phyloP scores from a whole-genome alignment of 495 filamentous ascomycete genomes.

The Tuber calosporum region DNA sequence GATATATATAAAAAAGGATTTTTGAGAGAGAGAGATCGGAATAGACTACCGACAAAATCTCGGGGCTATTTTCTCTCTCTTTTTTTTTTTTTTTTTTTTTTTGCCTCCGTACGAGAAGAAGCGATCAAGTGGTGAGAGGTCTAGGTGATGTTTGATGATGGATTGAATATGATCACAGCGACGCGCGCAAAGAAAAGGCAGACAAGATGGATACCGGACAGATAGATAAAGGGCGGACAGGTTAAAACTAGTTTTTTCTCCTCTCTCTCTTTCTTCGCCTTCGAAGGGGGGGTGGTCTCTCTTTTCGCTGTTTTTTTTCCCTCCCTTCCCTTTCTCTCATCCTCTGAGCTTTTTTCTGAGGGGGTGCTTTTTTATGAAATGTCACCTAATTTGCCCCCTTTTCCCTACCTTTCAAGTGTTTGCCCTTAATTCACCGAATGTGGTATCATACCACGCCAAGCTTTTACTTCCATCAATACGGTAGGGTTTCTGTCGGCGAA shows the following conservation, averaged over 20 bases:
- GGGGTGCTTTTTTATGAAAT: conserved; percentile 9
- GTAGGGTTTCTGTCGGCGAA: conserved; percentile 35
- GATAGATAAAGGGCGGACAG: conserved; percentile 21
- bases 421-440: conserved; percentile 15
- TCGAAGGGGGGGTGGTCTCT: conserved; percentile 26
- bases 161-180: conserved; percentile 1
- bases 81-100: not conserved
- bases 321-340: conserved; percentile 22
- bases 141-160: not conserved
- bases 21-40: not conserved
- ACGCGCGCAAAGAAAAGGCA: conserved; percentile 20
- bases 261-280: conserved; percentile 23
- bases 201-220: conserved; percentile 11
- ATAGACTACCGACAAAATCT: not conserved
- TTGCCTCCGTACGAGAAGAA: not conserved
- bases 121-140: not conserved
- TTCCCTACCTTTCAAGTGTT: conserved; percentile 4
- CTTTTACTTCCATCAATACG: not conserved
- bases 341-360: not conserved
- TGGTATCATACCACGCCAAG: not conserved
- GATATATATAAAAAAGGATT: not conserved
- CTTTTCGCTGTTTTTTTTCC: conserved; percentile 24
- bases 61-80: not conserved
- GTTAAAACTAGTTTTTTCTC: conserved; percentile 13
- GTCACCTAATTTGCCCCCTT: conserved; percentile 30